Percentiles rank a stretch among this genome's conserved stretches.
These are phyloP conservation scores for Ophiostoma tasmaniense DNA, from an alignment of 2,329 filamentous ascomycete genomes.

Conservation along the genomic window DNA sequence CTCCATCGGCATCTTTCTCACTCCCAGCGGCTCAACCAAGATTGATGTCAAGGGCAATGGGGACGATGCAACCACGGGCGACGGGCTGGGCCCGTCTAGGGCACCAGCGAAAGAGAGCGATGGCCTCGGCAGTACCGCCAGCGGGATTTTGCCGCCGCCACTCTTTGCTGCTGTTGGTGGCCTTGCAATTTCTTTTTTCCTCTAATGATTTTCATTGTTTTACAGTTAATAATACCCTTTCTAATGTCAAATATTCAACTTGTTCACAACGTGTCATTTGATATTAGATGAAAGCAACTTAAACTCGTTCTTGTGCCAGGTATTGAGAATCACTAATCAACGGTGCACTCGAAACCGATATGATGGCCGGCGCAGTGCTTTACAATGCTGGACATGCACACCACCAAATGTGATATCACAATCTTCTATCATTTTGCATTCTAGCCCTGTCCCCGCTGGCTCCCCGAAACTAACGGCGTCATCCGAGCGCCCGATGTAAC, in stretches of 20 bases:
- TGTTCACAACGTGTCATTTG: neutral
- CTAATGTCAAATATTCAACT: neutral
- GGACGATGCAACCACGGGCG: constrained; percentile 14
- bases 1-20: constrained; percentile 42
- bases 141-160: neutral
- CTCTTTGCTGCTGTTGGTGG: neutral
- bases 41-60: constrained; percentile 30
- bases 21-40: constrained; percentile 41
- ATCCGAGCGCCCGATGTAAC: constrained; percentile 13
- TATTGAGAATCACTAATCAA: neutral
- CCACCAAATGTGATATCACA: neutral
- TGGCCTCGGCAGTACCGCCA: constrained; percentile 2
- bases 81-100: constrained; percentile 19
- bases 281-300: neutral
- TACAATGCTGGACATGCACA: neutral
- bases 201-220: neutral
- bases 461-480: constrained; percentile 4
- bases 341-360: neutral
- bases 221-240: neutral
- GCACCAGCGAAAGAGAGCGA: constrained; percentile 25
- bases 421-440: neutral
- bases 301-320: too few species aligned
- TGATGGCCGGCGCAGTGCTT: neutral
- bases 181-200: neutral
- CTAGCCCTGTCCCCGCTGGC: neutral